Percentiles rank a stretch among this genome's conserved stretches.
phyloP scores from a whole-genome alignment of 2,329 filamentous ascomycete genomes.

The Xylariaceae sp. region DNA sequence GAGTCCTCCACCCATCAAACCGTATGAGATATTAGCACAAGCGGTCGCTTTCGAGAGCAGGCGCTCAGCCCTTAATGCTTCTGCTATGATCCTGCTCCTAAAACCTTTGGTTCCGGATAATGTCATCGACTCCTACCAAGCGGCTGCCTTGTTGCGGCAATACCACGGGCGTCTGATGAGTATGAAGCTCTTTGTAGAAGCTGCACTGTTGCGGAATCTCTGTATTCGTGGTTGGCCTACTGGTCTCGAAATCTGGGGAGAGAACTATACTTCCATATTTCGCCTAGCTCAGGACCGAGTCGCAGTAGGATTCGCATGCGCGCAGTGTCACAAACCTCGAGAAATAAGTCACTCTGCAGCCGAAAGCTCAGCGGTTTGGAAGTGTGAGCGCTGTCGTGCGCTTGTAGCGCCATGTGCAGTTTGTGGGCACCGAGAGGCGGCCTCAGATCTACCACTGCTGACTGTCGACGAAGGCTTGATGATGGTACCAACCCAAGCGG shows the following conservation, averaged over 20 bases:
- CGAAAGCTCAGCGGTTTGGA: slow-evolving; percentile 55
- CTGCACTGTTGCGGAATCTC: slow-evolving; percentile 65
- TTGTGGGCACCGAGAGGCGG: slow-evolving; percentile 59
- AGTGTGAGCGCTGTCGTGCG: slow-evolving; percentile 60
- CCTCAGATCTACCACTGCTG: slow-evolving; percentile 42
- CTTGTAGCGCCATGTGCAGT: slow-evolving; percentile 64
- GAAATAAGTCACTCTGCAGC: slow-evolving; percentile 56
- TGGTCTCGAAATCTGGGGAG: slow-evolving; percentile 58
- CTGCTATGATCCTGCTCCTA: slow-evolving; percentile 65
- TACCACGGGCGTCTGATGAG: slow-evolving; percentile 65
- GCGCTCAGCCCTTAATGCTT: slow-evolving; percentile 63
- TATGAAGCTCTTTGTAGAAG: slow-evolving; percentile 66
- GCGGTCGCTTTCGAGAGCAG: slow-evolving; percentile 62
- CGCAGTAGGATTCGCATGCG: slow-evolving; percentile 59
- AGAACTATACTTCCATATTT: slow-evolving; percentile 61
- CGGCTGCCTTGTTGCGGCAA: slow-evolving; percentile 61
- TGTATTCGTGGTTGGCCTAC: slow-evolving; percentile 63
- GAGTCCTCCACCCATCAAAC: slow-evolving; percentile 54
- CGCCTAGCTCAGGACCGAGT: slow-evolving; percentile 60
- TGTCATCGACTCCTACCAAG: slow-evolving; percentile 62
- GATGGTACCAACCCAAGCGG: slow-evolving; percentile 6
- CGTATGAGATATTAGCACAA: slow-evolving; percentile 58
- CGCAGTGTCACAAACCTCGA: slow-evolving; percentile 61
- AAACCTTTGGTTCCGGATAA: slow-evolving; percentile 60
- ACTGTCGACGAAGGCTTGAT: slow-evolving; percentile 34